Conservation (phyloP, 2,329 filamentous ascomycete genomes). For the Stylonectria norvegica region DNA sequence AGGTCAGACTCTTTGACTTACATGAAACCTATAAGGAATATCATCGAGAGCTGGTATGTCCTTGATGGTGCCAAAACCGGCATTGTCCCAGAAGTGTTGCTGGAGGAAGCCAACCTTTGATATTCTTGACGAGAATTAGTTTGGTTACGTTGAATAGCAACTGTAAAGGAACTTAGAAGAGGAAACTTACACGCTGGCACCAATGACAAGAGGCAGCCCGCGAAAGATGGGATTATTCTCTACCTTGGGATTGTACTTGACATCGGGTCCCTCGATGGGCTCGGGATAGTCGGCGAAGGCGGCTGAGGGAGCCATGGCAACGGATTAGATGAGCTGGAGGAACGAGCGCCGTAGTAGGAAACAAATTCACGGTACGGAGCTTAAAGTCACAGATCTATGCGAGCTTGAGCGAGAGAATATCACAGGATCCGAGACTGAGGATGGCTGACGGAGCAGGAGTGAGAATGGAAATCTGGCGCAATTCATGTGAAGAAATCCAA, state of each 20-base stretch:
- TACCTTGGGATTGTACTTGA: conserved; percentile 31
- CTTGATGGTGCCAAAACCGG: conserved; percentile 50
- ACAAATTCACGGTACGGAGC: no score
- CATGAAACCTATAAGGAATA: conserved; percentile 45
- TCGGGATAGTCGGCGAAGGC: conserved; percentile 44
- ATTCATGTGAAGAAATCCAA: no score
- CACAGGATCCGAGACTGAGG: no score
- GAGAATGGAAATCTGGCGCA: no score
- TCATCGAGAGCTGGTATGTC: conserved; percentile 46
- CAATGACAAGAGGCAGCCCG: conserved; percentile 60
- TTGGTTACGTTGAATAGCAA: conserved; percentile 11
- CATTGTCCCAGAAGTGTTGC: conserved; percentile 66
- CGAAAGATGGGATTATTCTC: conserved; percentile 68
- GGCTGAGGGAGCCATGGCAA: conserved; percentile 26
- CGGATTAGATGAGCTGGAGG: not conserved
- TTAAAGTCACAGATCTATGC: no score
- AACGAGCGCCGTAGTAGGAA: no score
- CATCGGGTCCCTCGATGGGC: conserved; percentile 33
- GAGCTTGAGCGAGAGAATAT: no score
- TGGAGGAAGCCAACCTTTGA: conserved; percentile 59
- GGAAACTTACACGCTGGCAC: conserved; percentile 55
- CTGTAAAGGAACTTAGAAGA: not conserved
- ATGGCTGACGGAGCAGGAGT: no score
- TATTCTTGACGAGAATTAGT: conserved; percentile 43
- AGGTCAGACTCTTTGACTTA: conserved; percentile 28